Base-by-base conservation (phyloP, 2,329 filamentous ascomycete species). In the Xenosphaeropsis pyriputrescens region DNA sequence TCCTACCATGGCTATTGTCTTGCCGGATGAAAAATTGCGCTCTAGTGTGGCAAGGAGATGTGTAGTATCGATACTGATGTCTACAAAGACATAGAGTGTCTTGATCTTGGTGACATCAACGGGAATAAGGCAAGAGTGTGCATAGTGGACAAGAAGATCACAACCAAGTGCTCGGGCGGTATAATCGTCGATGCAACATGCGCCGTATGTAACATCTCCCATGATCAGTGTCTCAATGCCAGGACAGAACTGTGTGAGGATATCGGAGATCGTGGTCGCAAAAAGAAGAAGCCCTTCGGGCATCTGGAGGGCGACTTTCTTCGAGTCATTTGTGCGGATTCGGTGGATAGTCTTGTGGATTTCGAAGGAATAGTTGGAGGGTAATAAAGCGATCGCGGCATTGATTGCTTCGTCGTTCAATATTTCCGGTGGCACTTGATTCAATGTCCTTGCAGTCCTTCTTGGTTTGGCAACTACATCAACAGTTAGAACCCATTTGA, bases 121-220 rank as follows among this genome's bases (percentile, higher is more conserved):
- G 0, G 91, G 91, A 48, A 98, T 93, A 44, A 98, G 68, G 51
- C 91, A 98, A 55, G 84, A 93, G 61, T 98, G 91, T 1, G 91
- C 91, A 55, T 98, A 98, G 62, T 98, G 91, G 1, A 98, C 84
- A 8, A 98, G 68, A 6, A 98, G 65, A 50, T 98, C 91, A 56
- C 91, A 98, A 2, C 86, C 91, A 16, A 98, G 70, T 1, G 93
- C 91, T 33, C 89, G 70, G 2, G 91, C 93, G 0, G 91, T 98
- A 61, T 93, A 98, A 61, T 98, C 91, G 57, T 98, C 91, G 50
- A 98, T 95, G 55, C 91, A 98, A 65, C 91, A 98, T 16, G 91
- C 91, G 45, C 91, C 91, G 57, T 98, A 98, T 1, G 91, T 98
- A 32, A 98, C 91, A 56, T 98, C 91, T 43, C 91, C 91, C 91